Evolutionary conservation across 139 green algal species (phyloP).

Genomic region (Edaphochlamys debaryana): DNA sequence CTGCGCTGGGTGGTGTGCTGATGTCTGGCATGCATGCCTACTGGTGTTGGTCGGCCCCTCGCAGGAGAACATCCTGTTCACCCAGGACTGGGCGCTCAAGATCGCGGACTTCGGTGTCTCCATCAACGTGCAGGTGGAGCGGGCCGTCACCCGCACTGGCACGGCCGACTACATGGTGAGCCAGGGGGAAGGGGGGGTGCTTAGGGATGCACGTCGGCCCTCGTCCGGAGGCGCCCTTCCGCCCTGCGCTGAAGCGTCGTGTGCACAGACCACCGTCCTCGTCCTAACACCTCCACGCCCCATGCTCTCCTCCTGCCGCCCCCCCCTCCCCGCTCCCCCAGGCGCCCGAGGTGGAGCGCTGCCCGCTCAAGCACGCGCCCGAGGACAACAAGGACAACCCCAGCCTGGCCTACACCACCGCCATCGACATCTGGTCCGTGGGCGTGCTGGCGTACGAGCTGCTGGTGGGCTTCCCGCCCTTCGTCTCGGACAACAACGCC

Average conservation of each 20-base stretch:
- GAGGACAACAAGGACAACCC: background rate
- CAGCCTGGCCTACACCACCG: background rate
- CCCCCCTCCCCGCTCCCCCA: background rate
- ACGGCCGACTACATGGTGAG: background rate
- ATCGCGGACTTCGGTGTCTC: background rate
- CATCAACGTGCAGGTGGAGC: background rate
- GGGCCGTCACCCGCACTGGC: background rate
- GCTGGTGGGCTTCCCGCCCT: background rate
- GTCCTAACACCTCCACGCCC: too few species aligned
- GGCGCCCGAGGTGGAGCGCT: background rate
- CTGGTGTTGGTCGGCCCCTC: too few species aligned
- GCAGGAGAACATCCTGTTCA: conserved; percentile 40
- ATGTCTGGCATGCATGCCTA: too few species aligned
- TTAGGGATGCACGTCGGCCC: too few species aligned
- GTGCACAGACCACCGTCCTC: too few species aligned
- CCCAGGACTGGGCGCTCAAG: conserved; percentile 28
- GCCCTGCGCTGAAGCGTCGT: too few species aligned
- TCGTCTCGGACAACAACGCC: background rate
- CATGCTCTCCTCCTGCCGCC: too few species aligned
- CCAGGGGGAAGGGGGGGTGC: too few species aligned
- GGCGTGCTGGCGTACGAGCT: background rate
- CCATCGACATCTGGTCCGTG: background rate
- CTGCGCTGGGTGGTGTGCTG: too few species aligned
- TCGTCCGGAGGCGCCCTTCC: too few species aligned
- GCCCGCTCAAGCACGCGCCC: background rate